These are phyloP conservation scores for Podaxis pistillaris DNA, from an alignment of 768 basidiomycete species.

Conservation along the genomic window DNA sequence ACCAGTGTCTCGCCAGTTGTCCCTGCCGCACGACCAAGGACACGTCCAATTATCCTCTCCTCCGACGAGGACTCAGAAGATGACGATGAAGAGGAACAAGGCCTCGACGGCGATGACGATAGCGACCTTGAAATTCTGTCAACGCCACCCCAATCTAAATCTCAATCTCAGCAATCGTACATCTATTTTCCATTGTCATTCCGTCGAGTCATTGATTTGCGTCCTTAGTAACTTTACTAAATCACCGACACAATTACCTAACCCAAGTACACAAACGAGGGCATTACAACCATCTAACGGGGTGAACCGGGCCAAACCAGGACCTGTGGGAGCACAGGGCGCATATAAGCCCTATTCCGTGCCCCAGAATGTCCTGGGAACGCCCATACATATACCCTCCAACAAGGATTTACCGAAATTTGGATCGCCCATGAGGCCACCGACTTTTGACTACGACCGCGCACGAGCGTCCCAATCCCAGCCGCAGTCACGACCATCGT, in stretches of 20 bases:
- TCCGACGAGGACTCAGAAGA: constrained; percentile 31
- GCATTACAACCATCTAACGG: constrained; percentile 8
- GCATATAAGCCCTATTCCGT: constrained; percentile 14
- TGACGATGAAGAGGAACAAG: constrained; percentile 15
- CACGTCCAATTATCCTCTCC: constrained; percentile 31
- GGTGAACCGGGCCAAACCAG: constrained; percentile 1
- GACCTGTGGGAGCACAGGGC: not conserved
- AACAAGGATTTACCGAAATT: constrained; percentile 24
- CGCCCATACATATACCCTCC: constrained; percentile 34
- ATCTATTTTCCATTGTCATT: not conserved
- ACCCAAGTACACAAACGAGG: constrained; percentile 2
- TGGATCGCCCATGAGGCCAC: not conserved
- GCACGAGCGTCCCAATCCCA: not conserved
- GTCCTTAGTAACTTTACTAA: not conserved
- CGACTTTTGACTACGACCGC: constrained; percentile 17
- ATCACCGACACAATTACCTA: not conserved
- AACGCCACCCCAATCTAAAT: constrained; percentile 8
- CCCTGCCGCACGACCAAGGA: constrained; percentile 8
- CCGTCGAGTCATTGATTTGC: not conserved
- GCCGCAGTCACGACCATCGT: not conserved
- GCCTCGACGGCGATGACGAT: not conserved
- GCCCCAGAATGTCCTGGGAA: constrained; percentile 18
- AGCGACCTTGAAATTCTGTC: constrained; percentile 16
- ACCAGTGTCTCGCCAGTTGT: constrained; percentile 15
- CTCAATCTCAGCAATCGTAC: constrained; percentile 11